phyloP scores from a whole-genome alignment of 345 rosid species.

The Adansonia digitata region DNA sequence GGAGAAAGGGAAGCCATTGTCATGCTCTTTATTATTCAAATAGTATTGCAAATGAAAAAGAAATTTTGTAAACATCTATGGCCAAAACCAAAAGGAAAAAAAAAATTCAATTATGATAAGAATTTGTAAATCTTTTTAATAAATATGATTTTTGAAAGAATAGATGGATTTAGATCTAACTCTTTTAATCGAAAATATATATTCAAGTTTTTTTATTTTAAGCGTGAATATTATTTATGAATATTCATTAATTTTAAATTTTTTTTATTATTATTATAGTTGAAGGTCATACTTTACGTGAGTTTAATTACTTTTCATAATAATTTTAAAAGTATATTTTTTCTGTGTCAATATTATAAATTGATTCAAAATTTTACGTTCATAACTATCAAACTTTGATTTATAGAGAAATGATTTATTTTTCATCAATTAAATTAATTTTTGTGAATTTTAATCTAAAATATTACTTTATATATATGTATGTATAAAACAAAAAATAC shows the following conservation, averaged over 20 bases:
- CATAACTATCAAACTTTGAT: too few species aligned
- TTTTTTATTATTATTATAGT: too few species aligned
- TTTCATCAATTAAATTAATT: too few species aligned
- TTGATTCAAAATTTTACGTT: too few species aligned
- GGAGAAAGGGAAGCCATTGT: background rate
- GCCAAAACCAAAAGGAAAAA: background rate
- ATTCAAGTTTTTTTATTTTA: background rate
- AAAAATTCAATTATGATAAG: background rate
- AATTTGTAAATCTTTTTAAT: background rate
- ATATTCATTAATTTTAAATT: too few species aligned
- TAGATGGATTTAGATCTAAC: background rate
- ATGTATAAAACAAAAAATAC: background rate
- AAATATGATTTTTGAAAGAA: background rate
- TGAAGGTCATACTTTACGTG: too few species aligned
- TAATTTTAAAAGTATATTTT: too few species aligned
- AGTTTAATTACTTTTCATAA: too few species aligned
- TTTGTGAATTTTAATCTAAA: too few species aligned
- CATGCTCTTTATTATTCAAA: background rate
- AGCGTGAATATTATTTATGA: background rate
- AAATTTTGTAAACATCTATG: background rate
- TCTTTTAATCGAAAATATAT: background rate
- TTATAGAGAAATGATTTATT: too few species aligned
- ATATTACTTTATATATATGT: background rate
- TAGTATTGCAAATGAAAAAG: background rate
- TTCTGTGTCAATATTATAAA: too few species aligned